Percentiles rank a stretch among this genome's conserved stretches.
Conservation (phyloP, 2,329 filamentous ascomycete species). For the Verticillium albo-atrum region DNA sequence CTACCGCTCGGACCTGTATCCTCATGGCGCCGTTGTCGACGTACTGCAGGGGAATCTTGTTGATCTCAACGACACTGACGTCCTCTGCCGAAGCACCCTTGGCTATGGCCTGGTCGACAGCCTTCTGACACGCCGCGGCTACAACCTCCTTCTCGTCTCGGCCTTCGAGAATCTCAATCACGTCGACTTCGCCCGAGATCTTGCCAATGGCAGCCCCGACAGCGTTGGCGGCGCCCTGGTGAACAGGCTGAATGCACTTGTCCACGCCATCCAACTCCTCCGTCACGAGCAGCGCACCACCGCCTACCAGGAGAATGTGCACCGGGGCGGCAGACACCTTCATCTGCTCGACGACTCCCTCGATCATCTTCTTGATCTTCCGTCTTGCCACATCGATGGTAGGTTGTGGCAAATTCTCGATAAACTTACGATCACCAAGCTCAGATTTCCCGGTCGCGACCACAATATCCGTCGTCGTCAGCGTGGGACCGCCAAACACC, state of each 20-base stretch:
- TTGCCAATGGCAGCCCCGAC: constrained; percentile 57
- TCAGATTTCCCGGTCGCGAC: constrained; percentile 28
- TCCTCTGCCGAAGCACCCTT: constrained; percentile 38
- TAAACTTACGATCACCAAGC: constrained; percentile 23
- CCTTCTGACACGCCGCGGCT: constrained; percentile 32
- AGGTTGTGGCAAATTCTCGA: constrained; percentile 17
- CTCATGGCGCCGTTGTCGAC: constrained; percentile 27
- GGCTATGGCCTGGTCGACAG: constrained; percentile 37
- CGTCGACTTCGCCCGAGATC: constrained; percentile 47
- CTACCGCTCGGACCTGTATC: constrained; percentile 28
- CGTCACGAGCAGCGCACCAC: constrained; percentile 48
- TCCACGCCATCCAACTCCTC: constrained; percentile 43
- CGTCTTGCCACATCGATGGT: constrained; percentile 17
- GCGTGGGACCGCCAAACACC: constrained; percentile 47
- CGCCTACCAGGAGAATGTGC: constrained; percentile 52
- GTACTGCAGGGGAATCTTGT: constrained; percentile 34
- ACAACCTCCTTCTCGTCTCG: constrained; percentile 31
- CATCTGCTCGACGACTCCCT: constrained; percentile 49
- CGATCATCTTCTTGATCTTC: constrained; percentile 41
- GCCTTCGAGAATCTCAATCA: constrained; percentile 41
- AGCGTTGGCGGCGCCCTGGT: constrained; percentile 53
- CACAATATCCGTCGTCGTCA: constrained; percentile 50
- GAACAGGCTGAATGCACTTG: constrained; percentile 44
- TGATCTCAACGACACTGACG: constrained; percentile 40
- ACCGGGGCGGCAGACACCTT: constrained; percentile 50